Base-by-base conservation (phyloP, 805 yeast genomes). In the Grigorovia humatica region DNA sequence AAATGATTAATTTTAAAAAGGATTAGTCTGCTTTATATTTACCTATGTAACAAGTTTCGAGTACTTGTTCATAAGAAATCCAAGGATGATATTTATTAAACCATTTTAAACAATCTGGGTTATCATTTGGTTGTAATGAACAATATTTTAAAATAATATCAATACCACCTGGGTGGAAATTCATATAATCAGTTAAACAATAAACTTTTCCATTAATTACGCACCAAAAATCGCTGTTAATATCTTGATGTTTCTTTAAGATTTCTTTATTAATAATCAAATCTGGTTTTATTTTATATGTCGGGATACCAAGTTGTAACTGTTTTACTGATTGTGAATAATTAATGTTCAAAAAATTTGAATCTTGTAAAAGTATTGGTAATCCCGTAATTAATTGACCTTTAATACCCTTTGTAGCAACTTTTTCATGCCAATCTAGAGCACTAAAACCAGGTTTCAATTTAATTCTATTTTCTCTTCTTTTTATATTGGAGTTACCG, bases 161-260 rank as follows among this genome's bases (percentile, higher is more conserved):
- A 4, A 74, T 81, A 1, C 99, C 99, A 40, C 99, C 99, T 0
- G 99, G 99, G 59, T 91, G 99, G 66, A 82, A 93, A 51, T 78
- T 72, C 40, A 93, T 63, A 66, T 93, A 91, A 12, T 85, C 81
- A 0, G 96, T 82, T n/a, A 91, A 73, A 61, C 90, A 88, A 70
- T 86, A 91, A 1, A 91, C 95, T 59, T 80, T 84, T 4, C 89
- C 87, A 45, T 79, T 80, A 8, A 91, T 74, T 38, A 80, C 80
- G 2, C 93, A 84, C 98, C 98, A 91, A 53, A 86, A 86, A 62
- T 93, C 96, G 0, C 76, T 77, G n/a, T 54, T 55, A 0, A 74
- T 65, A 18, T 71, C 74, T 46, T 54, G 57, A 65, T 91, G 97
- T 48, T 67, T 71, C 44, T 70, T 68, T 51, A 90, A 70, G 58